Conservation (phyloP, 2,329 filamentous ascomycete genomes). For the Fusarium caatingaense region DNA sequence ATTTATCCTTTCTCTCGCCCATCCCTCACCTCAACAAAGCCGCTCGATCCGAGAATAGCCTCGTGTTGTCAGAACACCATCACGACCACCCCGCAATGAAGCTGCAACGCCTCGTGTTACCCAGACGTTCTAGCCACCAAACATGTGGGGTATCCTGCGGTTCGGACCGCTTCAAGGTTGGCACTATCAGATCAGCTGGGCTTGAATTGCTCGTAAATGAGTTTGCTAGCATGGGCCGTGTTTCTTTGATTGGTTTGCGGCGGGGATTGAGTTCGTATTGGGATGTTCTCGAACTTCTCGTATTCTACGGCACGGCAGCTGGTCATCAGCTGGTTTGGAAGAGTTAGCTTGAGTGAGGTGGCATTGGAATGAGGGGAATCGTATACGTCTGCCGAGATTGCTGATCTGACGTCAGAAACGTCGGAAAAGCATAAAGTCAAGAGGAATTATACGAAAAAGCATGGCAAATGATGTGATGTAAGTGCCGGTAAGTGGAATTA, state of each 20-base stretch:
- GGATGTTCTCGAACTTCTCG: not conserved
- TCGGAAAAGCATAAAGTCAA: no score
- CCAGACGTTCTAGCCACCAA: not conserved
- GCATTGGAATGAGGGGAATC: not conserved
- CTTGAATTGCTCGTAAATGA: not conserved
- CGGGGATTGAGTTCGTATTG: slow-evolving; percentile 2
- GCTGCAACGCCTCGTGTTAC: not conserved
- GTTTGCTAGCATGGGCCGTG: not conserved
- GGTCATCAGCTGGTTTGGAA: not conserved
- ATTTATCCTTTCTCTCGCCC: not conserved
- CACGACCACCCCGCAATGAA: not conserved
- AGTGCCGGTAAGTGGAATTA: not conserved
- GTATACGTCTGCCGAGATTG: not conserved
- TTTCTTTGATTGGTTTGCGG: not conserved
- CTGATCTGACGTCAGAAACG: not conserved
- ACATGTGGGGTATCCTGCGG: not conserved
- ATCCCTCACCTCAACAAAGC: not conserved
- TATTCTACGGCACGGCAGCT: not conserved
- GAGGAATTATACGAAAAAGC: not conserved
- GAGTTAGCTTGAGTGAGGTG: not conserved
- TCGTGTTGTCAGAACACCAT: not conserved
- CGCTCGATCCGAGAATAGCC: not conserved
- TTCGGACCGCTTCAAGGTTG: not conserved
- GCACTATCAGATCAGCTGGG: slow-evolving; percentile 1
- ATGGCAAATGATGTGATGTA: not conserved